These are phyloP conservation scores for Neofusicoccum cordaticola DNA, from an alignment of 2,329 filamentous ascomycete genomes.

Conservation along the genomic window DNA sequence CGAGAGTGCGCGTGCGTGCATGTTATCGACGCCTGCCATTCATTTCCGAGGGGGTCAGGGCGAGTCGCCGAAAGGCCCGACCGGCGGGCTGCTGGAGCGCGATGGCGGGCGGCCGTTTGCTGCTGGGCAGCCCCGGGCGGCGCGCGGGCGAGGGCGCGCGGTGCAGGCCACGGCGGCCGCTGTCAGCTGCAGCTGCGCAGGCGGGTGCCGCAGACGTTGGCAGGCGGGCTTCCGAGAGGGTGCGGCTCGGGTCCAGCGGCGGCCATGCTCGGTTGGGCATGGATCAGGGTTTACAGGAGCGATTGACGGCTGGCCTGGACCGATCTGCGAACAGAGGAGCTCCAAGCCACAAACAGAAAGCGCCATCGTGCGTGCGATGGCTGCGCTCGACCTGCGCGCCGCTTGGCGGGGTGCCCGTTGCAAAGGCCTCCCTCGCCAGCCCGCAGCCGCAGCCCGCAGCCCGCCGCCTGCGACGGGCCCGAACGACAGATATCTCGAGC, in stretches of 20 bases:
- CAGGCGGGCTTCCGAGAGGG: neutral
- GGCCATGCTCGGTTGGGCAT: slow-evolving; percentile 12
- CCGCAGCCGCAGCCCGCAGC: neutral
- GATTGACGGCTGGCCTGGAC: neutral
- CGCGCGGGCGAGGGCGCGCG: too few species aligned
- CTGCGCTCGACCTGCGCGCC: neutral
- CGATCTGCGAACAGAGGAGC: neutral
- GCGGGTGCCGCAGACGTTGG: too few species aligned
- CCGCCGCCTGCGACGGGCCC: neutral
- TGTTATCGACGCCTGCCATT: neutral
- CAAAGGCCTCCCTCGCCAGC: neutral
- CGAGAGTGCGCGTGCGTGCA: neutral
- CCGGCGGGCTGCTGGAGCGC: neutral
- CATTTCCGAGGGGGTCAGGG: neutral
- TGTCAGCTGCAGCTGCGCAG: too few species aligned
- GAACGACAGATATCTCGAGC: slow-evolving; percentile 6
- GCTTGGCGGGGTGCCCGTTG: neutral
- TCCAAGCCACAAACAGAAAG: neutral
- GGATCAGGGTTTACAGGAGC: slow-evolving; percentile 4
- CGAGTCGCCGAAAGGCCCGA: neutral
- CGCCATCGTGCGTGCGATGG: slow-evolving; percentile 1
- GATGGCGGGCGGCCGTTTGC: neutral
- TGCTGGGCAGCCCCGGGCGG: too few species aligned
- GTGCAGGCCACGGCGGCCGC: too few species aligned
- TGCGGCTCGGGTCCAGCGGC: slow-evolving; percentile 3